Evolutionary conservation across 1,139 yeast genomes (phyloP), one percentile per base, ranked within the genome.

Genomic region (Diutina sp.): DNA sequence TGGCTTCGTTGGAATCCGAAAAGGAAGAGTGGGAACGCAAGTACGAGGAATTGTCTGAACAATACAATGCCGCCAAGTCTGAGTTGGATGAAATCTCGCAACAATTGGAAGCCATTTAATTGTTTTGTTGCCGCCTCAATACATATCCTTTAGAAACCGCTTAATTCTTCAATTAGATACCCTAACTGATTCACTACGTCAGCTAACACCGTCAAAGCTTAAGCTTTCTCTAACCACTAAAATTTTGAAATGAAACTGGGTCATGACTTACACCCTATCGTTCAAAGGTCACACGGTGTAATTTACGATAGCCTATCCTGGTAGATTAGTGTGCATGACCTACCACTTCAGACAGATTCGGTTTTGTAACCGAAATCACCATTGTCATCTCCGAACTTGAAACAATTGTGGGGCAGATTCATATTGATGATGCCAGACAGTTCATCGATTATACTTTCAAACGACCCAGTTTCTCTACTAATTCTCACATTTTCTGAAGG

Each of bases 41-140:
- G 77, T 87, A 79, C 69, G 98, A 93, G 77, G 97, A 90, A 68
- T 78, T 93, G 72, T 78, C 87, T 64, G 85, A 80, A 69, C 86
- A 91, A 74, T 84, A 90, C 82, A 77, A 79, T 67, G 78, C 84
- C 64, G 91, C 96, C 64, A 87, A 88, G 80, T 82, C 89, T 62
- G 98, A 93, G 76, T 82, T 93, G 76, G 95, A 87, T 63, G 97
- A 91, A 76, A 90, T 93, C 76, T 84, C 89, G 72, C 90, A 87
- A 71, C 96, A 90, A 76, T 85, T 90, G 74, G 97, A 90, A 73
- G 85, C 89, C 65, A 82, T 88, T 76, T 88, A 83, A 35, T 35
- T 35, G 16, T 35, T 9, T 35, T n/a, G 14, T 35, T 35, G 41
- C 41, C 41, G 11, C 14, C 41, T 35, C 41, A 35, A 35, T 35